Evolutionary conservation across 208 protist genomes (phyloP).

Genomic region (Acanthamoeba lenticulata): DNA sequence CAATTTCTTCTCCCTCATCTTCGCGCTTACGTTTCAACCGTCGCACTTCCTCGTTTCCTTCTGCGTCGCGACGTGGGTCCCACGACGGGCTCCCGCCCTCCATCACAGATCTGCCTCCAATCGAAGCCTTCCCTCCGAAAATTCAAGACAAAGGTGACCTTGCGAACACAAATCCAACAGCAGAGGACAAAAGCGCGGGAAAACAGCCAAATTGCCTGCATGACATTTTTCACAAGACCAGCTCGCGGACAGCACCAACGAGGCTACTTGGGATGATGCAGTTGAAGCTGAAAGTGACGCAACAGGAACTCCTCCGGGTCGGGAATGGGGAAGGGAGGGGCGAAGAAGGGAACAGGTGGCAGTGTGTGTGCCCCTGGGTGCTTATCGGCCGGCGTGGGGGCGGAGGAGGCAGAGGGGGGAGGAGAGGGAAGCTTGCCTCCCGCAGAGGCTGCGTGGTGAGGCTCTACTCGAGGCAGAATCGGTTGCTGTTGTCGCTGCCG

Average conservation of each 20-base stretch:
- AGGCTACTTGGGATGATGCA: background rate
- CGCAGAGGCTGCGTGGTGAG: too few relatives aligned
- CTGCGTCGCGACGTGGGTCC: too few relatives aligned
- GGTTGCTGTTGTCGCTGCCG: too few relatives aligned
- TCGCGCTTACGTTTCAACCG: background rate
- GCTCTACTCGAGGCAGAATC: too few relatives aligned
- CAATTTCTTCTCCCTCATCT: too few relatives aligned
- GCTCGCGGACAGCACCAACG: too few relatives aligned
- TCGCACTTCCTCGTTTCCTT: background rate
- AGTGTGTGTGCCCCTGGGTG: background rate
- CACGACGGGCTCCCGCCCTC: too few relatives aligned
- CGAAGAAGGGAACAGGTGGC: background rate
- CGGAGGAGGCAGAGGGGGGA: background rate
- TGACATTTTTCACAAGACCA: background rate
- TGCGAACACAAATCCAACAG: background rate
- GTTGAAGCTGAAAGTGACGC: background rate
- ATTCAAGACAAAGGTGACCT: background rate
- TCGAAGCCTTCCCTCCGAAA: background rate
- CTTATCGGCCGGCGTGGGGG: background rate
- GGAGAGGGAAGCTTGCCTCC: too few relatives aligned
- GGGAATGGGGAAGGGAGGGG: conserved; percentile 14
- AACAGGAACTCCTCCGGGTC: conserved; percentile 39
- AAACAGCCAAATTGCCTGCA: background rate
- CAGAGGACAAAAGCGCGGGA: background rate
- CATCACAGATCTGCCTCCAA: background rate